Conservation (phyloP, 345 rosid genomes). For the Psidium friedrichsthalianum region DNA sequence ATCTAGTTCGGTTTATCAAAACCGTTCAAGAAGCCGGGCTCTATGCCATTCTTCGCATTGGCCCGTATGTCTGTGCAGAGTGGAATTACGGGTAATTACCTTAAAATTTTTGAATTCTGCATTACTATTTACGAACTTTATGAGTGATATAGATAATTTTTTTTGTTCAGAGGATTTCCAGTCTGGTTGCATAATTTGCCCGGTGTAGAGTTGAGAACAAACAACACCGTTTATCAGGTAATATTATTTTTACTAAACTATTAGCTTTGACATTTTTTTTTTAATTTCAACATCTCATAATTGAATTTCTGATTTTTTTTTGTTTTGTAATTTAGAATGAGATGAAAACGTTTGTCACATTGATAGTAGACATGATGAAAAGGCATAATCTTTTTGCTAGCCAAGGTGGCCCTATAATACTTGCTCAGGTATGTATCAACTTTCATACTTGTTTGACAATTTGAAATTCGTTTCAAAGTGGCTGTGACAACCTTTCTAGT, state of each 20-base stretch:
- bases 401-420: conserved; percentile 40
- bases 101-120: background rate
- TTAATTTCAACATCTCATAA: background rate
- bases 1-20: conserved; percentile 30
- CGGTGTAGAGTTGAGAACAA: conserved; percentile 31
- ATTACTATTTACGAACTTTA: background rate
- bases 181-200: conserved; percentile 60
- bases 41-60: conserved; percentile 33
- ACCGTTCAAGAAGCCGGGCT: conserved; percentile 17
- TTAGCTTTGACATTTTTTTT: background rate
- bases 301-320: background rate
- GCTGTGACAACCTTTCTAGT: background rate
- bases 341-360: conserved; percentile 27
- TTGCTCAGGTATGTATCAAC: conserved; percentile 19
- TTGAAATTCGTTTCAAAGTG: background rate
- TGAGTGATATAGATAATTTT: background rate
- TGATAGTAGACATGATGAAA: conserved; percentile 24
- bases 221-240: conserved; percentile 41
- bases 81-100: conserved; percentile 31
- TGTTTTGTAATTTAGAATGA: conserved; percentile 12
- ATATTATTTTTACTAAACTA: background rate
- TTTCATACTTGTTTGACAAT: background rate
- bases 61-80: conserved; percentile 38
- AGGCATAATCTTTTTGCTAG: conserved; percentile 20
- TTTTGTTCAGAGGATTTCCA: conserved; percentile 35